These are phyloP conservation scores for Cladosporium colombiae DNA, from an alignment of 2,329 filamentous ascomycete genomes.

Conservation along the genomic window DNA sequence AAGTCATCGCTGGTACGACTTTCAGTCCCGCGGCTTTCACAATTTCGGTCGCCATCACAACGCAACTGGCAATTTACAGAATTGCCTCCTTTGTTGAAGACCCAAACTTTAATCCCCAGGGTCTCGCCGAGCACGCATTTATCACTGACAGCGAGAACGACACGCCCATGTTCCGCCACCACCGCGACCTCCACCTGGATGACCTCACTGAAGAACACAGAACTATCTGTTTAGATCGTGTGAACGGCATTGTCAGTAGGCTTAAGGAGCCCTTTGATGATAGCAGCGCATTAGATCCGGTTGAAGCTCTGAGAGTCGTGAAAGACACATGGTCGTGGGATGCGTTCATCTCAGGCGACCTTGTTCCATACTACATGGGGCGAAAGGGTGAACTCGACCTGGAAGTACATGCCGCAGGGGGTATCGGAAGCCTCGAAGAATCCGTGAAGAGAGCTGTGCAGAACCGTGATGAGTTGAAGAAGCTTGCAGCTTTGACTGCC, in stretches of 20 bases:
- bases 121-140: constrained; percentile 29
- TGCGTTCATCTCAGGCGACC: constrained; percentile 44
- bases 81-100: constrained; percentile 24
- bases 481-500: neutral
- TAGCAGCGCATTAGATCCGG: constrained; percentile 24
- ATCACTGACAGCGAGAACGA: constrained; percentile 27
- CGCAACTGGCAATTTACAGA: constrained; percentile 31
- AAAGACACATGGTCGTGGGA: constrained; percentile 52
- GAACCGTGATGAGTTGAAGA: constrained; percentile 4
- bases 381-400: constrained; percentile 45
- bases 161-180: constrained; percentile 21
- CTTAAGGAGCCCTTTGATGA: constrained; percentile 22
- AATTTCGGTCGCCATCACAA: constrained; percentile 30
- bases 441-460: constrained; percentile 4
- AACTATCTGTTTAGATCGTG: constrained; percentile 8
- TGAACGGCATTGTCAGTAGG: constrained; percentile 23
- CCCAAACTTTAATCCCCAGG: constrained; percentile 26
- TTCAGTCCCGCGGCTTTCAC: constrained; percentile 25
- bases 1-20: constrained; percentile 28
- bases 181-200: constrained; percentile 25
- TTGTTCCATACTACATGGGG: constrained; percentile 28
- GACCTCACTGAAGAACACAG: constrained; percentile 9
- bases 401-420: constrained; percentile 46
- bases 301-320: constrained; percentile 48
- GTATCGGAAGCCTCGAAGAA: constrained; percentile 41